Conservation (phyloP, 192 early-diverging fungal species). For the Podila clonocystis region DNA sequence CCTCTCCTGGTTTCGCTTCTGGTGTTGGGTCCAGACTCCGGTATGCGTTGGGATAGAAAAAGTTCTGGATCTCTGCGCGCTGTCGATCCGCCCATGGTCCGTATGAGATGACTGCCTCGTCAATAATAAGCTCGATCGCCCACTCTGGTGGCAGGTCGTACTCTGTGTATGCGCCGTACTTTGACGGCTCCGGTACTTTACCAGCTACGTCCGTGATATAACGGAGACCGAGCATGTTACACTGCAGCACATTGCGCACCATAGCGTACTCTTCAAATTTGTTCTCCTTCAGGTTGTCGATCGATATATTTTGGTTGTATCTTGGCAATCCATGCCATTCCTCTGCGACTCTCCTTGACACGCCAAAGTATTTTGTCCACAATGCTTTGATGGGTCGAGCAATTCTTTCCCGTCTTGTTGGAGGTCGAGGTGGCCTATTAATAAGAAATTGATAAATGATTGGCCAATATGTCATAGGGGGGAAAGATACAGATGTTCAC, state of each 20-base stretch:
- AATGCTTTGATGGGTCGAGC: constrained; percentile 5
- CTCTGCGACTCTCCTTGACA: constrained; percentile 27
- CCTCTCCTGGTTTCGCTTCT: constrained; percentile 60
- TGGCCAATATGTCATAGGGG: not conserved
- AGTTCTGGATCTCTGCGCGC: constrained; percentile 69
- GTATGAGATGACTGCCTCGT: constrained; percentile 71
- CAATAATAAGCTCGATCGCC: constrained; percentile 68
- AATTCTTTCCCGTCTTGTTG: constrained; percentile 9
- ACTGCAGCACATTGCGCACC: constrained; percentile 68
- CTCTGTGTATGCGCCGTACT: constrained; percentile 26
- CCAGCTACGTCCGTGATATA: constrained; percentile 79
- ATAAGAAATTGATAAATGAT: not conserved
- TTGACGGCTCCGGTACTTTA: constrained; percentile 52
- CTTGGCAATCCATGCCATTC: constrained; percentile 73
- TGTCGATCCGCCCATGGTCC: constrained; percentile 88
- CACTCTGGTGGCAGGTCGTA: constrained; percentile 73
- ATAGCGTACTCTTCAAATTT: constrained; percentile 72
- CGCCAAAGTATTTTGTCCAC: constrained; percentile 36
- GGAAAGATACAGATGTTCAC: not conserved
- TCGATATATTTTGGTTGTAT: constrained; percentile 56
- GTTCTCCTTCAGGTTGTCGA: constrained; percentile 34
- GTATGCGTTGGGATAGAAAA: constrained; percentile 78
- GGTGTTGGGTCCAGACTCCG: constrained; percentile 61
- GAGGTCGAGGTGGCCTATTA: constrained; percentile 22
- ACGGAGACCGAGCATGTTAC: constrained; percentile 59